A percentile compares a stretch with the other conserved stretches of the same genome.
These are phyloP conservation scores for Eucalyptus cladocalyx DNA, from an alignment of 345 rosid species.

Conservation along the genomic window DNA sequence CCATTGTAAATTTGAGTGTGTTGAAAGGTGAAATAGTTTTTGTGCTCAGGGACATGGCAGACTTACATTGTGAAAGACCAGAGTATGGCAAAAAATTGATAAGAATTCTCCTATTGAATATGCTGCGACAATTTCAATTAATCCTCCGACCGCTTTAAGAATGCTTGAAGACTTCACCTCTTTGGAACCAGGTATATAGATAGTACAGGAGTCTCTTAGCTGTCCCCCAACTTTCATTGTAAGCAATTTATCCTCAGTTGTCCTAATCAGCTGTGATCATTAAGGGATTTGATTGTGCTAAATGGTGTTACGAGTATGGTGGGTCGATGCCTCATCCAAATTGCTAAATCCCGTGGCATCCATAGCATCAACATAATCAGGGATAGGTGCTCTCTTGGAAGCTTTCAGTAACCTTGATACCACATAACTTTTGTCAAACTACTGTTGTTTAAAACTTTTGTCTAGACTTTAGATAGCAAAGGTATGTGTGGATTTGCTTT, in stretches of 20 bases:
- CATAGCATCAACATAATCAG: slow-evolving; percentile 67
- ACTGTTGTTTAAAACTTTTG: neutral
- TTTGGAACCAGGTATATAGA: slow-evolving; percentile 41
- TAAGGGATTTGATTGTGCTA: slow-evolving; percentile 79
- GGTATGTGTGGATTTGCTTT: neutral
- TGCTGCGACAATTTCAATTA: slow-evolving; percentile 85
- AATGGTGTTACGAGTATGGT: slow-evolving; percentile 88
- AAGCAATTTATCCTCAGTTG: neutral
- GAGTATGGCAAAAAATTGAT: slow-evolving; percentile 70
- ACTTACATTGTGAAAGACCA: slow-evolving; percentile 70
- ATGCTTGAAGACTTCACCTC: slow-evolving; percentile 79
- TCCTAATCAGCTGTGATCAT: neutral
- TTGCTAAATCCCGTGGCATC: slow-evolving; percentile 63
- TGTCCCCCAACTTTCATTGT: neutral
- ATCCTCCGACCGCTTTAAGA: slow-evolving; percentile 84
- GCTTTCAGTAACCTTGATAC: neutral
- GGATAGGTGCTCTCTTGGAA: slow-evolving; percentile 46
- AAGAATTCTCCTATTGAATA: slow-evolving; percentile 65
- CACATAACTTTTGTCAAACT: neutral
- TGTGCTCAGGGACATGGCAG: slow-evolving; percentile 71
- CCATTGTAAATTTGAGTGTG: neutral
- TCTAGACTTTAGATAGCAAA: neutral
- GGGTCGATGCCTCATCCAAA: slow-evolving; percentile 84
- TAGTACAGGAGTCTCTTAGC: neutral
- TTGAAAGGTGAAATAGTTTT: neutral